A percentile compares a stretch with the other conserved stretches of the same genome.
phyloP scores from a whole-genome alignment of 306 rosid species.

The Vigna nakashimae region DNA sequence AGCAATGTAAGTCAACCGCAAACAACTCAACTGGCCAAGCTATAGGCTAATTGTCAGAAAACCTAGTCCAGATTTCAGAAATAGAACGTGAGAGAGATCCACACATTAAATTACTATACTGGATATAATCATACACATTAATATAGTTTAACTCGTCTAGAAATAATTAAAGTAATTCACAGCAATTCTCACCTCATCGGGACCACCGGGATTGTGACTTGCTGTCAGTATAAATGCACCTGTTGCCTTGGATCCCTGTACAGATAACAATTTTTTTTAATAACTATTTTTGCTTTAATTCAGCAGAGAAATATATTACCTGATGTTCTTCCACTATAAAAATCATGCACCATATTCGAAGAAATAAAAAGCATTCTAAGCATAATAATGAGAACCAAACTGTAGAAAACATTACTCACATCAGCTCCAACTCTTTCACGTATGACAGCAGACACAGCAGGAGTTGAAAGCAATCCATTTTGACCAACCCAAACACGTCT shows the following conservation, averaged over 20 bases:
- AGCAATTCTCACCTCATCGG: slow-evolving; percentile 70
- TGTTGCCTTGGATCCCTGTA: slow-evolving; percentile 89
- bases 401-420: slow-evolving; percentile 59
- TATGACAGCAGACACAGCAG: slow-evolving; percentile 96
- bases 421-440: slow-evolving; percentile 94
- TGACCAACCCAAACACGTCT: slow-evolving; percentile 94
- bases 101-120: slow-evolving; percentile 23
- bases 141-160: slow-evolving; percentile 27
- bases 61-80: slow-evolving; percentile 29
- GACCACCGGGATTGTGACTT: slow-evolving; percentile 99
- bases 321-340: slow-evolving; percentile 3
- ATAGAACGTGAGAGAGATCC: neutral
- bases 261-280: slow-evolving; percentile 32
- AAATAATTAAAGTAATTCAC: slow-evolving; percentile 31
- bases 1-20: slow-evolving; percentile 23
- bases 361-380: slow-evolving; percentile 21
- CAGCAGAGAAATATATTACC: slow-evolving; percentile 4
- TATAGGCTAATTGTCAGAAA: slow-evolving; percentile 22
- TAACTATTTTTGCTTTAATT: slow-evolving; percentile 9
- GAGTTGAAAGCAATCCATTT: slow-evolving; percentile 97
- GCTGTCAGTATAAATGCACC: slow-evolving; percentile 99
- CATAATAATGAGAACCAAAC: slow-evolving; percentile 4
- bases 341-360: slow-evolving; percentile 8
- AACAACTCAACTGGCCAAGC: slow-evolving; percentile 20
- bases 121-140: slow-evolving; percentile 23